These are phyloP conservation scores for Silene conica DNA, from an alignment of 148 eudicot species.

Conservation along the genomic window DNA sequence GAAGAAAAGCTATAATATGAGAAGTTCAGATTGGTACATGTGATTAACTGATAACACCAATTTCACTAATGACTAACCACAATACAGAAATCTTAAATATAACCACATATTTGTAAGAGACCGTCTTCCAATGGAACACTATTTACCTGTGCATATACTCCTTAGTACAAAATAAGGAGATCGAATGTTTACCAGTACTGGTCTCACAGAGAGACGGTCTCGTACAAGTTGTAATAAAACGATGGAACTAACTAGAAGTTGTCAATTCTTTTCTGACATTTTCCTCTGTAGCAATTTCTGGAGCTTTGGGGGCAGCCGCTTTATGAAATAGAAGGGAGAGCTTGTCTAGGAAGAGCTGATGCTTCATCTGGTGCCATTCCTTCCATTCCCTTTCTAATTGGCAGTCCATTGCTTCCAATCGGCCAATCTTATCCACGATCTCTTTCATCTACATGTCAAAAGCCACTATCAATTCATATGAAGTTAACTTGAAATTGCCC, in stretches of 20 bases:
- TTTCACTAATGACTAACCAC: too few relatives aligned
- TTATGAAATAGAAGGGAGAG: constrained; percentile 54
- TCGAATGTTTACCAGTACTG: neutral
- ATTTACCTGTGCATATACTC: neutral
- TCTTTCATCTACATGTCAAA: constrained; percentile 48
- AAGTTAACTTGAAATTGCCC: neutral
- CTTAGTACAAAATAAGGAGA: neutral
- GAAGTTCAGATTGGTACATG: too few relatives aligned
- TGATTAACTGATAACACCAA: too few relatives aligned
- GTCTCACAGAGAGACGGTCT: neutral
- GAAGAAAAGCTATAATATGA: too few relatives aligned
- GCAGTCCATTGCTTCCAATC: constrained; percentile 53
- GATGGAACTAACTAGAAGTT: constrained; percentile 16
- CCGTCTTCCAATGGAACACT: neutral
- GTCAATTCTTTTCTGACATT: constrained; percentile 29
- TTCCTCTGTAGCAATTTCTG: constrained; percentile 30
- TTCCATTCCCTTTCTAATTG: constrained; percentile 70
- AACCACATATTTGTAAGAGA: neutral
- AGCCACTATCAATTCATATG: neutral
- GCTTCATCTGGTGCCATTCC: constrained; percentile 63
- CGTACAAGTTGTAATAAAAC: neutral
- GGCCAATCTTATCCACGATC: constrained; percentile 49
- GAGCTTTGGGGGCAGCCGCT: constrained; percentile 34
- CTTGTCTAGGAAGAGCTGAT: constrained; percentile 70
- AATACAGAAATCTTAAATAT: too few relatives aligned